A percentile compares a stretch with the other conserved stretches of the same genome.
Evolutionary conservation across 306 rosid species (phyloP).

Genomic region (Quercus rubra): DNA sequence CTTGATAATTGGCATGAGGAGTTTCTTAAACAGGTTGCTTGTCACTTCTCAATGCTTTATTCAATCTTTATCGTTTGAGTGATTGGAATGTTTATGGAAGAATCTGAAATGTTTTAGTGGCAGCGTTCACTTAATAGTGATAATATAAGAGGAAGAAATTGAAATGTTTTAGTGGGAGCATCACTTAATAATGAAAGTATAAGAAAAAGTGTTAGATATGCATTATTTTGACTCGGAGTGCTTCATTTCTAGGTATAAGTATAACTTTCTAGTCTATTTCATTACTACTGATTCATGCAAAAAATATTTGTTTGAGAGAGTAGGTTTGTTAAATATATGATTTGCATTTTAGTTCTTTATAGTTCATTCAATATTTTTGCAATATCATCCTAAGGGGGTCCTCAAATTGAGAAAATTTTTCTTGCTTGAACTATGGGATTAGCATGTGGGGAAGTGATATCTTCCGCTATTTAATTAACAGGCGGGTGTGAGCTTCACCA

Average conservation of each 20-base stretch:
- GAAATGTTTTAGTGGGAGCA: too few relatives aligned
- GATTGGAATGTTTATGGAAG: not conserved
- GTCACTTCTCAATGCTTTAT: not conserved
- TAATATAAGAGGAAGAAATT: not conserved
- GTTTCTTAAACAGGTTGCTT: slow-evolving; percentile 81
- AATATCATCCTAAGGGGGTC: too few relatives aligned
- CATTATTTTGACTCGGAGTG: not conserved
- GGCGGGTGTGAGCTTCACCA: too few relatives aligned
- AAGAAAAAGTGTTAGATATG: not conserved
- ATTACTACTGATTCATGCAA: not conserved
- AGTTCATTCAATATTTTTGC: too few relatives aligned
- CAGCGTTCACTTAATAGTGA: not conserved
- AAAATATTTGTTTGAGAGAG: not conserved
- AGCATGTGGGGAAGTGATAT: too few relatives aligned
- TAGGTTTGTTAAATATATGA: too few relatives aligned
- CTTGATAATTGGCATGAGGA: slow-evolving; percentile 97
- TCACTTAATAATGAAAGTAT: too few relatives aligned
- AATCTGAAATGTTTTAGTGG: not conserved
- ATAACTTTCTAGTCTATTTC: not conserved
- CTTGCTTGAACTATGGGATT: too few relatives aligned
- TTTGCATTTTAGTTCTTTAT: too few relatives aligned
- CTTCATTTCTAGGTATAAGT: not conserved
- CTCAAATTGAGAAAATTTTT: too few relatives aligned
- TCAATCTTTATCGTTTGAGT: not conserved
- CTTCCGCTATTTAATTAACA: too few relatives aligned